phyloP scores from a whole-genome alignment of 805 yeast species.

The Clavispora vitiphila region DNA sequence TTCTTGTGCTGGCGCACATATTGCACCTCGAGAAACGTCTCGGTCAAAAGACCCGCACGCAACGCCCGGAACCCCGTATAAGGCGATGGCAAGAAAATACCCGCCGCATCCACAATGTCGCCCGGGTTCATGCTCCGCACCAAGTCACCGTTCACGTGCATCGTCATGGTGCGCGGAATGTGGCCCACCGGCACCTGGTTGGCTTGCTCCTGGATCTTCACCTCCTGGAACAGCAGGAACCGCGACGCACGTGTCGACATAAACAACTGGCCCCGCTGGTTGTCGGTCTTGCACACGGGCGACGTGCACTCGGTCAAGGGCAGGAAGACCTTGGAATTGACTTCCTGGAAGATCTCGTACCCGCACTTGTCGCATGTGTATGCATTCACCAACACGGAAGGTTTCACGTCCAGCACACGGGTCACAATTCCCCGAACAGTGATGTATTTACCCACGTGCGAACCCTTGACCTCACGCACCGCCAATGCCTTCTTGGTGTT shows the following conservation, averaged over 20 bases:
- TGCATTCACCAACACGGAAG: slow-evolving; percentile 84
- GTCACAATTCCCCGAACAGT: slow-evolving; percentile 94
- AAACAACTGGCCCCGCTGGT: slow-evolving; percentile 81
- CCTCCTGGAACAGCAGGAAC: slow-evolving; percentile 92
- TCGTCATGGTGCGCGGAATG: slow-evolving; percentile 81
- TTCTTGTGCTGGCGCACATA: slow-evolving; percentile 81
- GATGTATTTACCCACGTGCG: slow-evolving; percentile 76
- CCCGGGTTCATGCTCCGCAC: slow-evolving; percentile 90
- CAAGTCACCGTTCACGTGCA: slow-evolving; percentile 88
- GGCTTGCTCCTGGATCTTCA: slow-evolving; percentile 88
- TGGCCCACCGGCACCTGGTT: slow-evolving; percentile 98
- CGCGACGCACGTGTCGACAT: slow-evolving; percentile 95
- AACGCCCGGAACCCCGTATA: slow-evolving; percentile 94
- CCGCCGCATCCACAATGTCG: slow-evolving; percentile 88
- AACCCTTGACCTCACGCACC: slow-evolving; percentile 86
- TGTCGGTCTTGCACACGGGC: slow-evolving; percentile 68
- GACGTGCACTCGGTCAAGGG: slow-evolving; percentile 90
- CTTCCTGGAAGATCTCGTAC: slow-evolving; percentile 93
- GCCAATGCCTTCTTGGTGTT: slow-evolving; percentile 57
- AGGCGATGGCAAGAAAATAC: slow-evolving; percentile 89
- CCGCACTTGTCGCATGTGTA: slow-evolving; percentile 98
- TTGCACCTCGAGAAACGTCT: slow-evolving; percentile 89
- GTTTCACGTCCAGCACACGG: slow-evolving; percentile 93
- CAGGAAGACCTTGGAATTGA: slow-evolving; percentile 72
- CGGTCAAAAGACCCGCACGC: slow-evolving; percentile 89